These are phyloP conservation scores for Fusarium tjaetaba DNA, from an alignment of 2,329 filamentous ascomycete genomes.

Conservation along the genomic window DNA sequence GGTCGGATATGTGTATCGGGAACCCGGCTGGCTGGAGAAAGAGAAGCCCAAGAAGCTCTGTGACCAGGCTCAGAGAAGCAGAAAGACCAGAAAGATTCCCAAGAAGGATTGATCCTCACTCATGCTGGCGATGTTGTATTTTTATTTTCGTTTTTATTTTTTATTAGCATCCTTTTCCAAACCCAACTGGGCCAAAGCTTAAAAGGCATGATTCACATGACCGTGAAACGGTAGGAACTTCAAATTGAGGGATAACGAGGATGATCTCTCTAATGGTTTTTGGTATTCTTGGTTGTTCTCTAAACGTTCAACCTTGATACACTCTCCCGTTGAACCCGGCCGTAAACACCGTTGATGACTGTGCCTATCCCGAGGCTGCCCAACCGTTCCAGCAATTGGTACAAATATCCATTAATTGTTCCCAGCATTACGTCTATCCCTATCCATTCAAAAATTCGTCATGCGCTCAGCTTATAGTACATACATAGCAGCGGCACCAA, in stretches of 20 bases:
- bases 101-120: conserved; percentile 2
- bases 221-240: not conserved
- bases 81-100: conserved; percentile 60
- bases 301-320: conserved; percentile 16
- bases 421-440: conserved; percentile 23
- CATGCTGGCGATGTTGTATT: not conserved
- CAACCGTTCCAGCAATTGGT: conserved; percentile 36
- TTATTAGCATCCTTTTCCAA: not conserved
- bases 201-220: not conserved
- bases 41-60: conserved; percentile 73
- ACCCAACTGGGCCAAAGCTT: not conserved
- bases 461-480: conserved; percentile 40
- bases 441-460: conserved; percentile 14
- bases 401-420: conserved; percentile 37
- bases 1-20: conserved; percentile 78
- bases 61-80: conserved; percentile 70
- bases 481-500: conserved; percentile 57
- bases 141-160: not conserved
- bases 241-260: not conserved
- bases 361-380: conserved; percentile 30
- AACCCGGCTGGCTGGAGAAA: conserved; percentile 69
- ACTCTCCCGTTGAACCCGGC: conserved; percentile 10
- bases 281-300: conserved; percentile 18
- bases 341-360: conserved; percentile 20
- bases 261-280: conserved; percentile 20